These are phyloP conservation scores for Aspergillus ibericus DNA, from an alignment of 2,329 filamentous ascomycete genomes.

Conservation along the genomic window DNA sequence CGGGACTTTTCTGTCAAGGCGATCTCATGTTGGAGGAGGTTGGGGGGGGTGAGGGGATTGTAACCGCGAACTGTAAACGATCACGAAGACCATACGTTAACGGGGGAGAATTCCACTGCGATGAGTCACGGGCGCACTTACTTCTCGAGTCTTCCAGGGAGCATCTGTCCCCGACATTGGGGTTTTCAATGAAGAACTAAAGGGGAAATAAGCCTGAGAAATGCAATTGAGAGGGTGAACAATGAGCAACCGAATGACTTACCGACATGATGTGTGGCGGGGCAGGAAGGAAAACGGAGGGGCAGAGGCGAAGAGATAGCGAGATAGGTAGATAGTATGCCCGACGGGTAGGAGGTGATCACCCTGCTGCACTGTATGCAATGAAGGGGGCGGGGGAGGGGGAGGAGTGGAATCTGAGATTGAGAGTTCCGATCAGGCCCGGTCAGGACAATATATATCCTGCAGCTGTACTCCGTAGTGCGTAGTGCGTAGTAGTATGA, in stretches of 20 bases:
- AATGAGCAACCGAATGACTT: constrained; percentile 20
- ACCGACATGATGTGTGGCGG: constrained; percentile 31
- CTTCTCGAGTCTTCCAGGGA: constrained; percentile 80
- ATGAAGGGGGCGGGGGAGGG: too few relatives aligned
- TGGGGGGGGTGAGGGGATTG: constrained; percentile 88
- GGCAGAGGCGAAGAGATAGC: not conserved
- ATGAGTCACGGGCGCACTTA: constrained; percentile 46
- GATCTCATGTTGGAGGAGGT: constrained; percentile 94
- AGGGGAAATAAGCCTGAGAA: constrained; percentile 10
- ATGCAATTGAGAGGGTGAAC: constrained; percentile 10
- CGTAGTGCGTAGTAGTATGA: too few relatives aligned
- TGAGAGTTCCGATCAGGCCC: too few relatives aligned
- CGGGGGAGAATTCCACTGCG: not conserved
- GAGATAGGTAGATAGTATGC: constrained; percentile 3
- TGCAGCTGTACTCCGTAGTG: too few relatives aligned
- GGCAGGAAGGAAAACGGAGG: not conserved
- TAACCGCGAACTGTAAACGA: constrained; percentile 70
- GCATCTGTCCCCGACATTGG: constrained; percentile 72
- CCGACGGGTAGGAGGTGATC: not conserved
- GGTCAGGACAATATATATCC: too few relatives aligned
- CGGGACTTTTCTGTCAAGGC: constrained; percentile 47
- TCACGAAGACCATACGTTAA: constrained; percentile 3
- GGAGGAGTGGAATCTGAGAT: too few relatives aligned
- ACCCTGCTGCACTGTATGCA: too few relatives aligned
- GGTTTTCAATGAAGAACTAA: constrained; percentile 75